Conservation (phyloP, 2,329 filamentous ascomycete species). For the Fusarium subtropicale region DNA sequence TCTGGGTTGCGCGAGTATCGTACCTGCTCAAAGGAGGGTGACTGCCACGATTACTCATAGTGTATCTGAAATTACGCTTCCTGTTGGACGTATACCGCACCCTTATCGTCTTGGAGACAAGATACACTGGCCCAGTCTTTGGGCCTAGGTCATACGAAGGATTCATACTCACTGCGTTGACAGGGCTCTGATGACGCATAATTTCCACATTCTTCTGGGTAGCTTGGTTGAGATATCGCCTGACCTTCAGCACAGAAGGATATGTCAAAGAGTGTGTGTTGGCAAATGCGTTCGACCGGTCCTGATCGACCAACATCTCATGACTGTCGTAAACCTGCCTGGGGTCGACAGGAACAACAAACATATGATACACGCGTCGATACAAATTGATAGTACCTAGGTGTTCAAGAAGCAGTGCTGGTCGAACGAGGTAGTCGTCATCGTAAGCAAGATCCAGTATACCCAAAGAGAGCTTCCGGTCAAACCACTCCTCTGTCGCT, state of each 20-base stretch:
- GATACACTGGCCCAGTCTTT: slow-evolving; percentile 36
- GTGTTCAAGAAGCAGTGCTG: slow-evolving; percentile 39
- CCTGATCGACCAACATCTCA: not conserved
- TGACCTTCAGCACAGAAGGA: not conserved
- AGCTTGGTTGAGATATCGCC: slow-evolving; percentile 10
- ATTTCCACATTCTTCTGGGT: slow-evolving; percentile 26
- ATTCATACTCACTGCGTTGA: slow-evolving; percentile 15
- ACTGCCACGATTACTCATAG: slow-evolving; percentile 15
- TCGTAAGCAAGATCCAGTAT: slow-evolving; percentile 41
- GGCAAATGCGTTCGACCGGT: not conserved
- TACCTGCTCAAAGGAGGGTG: slow-evolving; percentile 36
- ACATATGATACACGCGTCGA: slow-evolving; percentile 33
- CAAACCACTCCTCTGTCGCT: not conserved
- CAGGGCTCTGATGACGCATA: slow-evolving; percentile 35
- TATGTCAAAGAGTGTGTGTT: not conserved
- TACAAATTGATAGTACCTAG: slow-evolving; percentile 34
- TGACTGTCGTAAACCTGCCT: not conserved
- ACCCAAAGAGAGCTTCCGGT: slow-evolving; percentile 31
- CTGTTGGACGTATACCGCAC: not conserved
- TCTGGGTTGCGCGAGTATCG: slow-evolving; percentile 16
- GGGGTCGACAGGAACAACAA: slow-evolving; percentile 35
- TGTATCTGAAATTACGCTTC: not conserved
- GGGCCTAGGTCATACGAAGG: not conserved
- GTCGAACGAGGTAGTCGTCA: slow-evolving; percentile 38
- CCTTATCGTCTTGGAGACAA: slow-evolving; percentile 11